These are phyloP conservation scores for Saccharomycopsis babjevae DNA, from an alignment of 805 yeast genomes.

Conservation along the genomic window DNA sequence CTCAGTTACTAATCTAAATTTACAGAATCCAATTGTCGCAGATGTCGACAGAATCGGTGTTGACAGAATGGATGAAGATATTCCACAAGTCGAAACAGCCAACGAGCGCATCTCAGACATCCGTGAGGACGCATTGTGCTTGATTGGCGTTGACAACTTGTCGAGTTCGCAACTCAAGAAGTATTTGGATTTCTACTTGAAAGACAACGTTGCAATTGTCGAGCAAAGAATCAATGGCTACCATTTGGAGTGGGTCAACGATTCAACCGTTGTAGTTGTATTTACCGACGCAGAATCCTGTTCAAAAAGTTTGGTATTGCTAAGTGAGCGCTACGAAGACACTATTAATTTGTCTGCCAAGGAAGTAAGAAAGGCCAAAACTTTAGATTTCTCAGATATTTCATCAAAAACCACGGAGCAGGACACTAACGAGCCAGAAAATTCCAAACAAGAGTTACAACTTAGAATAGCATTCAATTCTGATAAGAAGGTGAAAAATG, in stretches of 20 bases:
- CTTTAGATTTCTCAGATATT: constrained; percentile 18
- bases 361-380: constrained; percentile 21
- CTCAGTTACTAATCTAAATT: too few species aligned
- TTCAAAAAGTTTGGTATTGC: constrained; percentile 27
- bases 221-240: constrained; percentile 21
- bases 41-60: too few species aligned
- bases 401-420: constrained; percentile 17
- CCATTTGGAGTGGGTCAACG: constrained; percentile 57
- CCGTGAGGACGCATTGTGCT: constrained; percentile 32
- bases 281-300: constrained; percentile 27
- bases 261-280: constrained; percentile 38
- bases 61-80: background rate
- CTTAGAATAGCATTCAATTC: constrained; percentile 41
- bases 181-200: constrained; percentile 39
- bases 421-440: constrained; percentile 28
- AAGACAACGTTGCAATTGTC: constrained; percentile 21
- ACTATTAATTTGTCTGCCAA: constrained; percentile 10
- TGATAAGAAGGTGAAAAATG: constrained; percentile 49
- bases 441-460: constrained; percentile 27
- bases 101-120: background rate
- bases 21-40: background rate
- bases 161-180: constrained; percentile 50
- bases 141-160: constrained; percentile 55
- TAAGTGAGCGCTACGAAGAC: constrained; percentile 25
- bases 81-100: background rate